Evolutionary conservation across 257 asterid genomes (phyloP), one percentile per base, ranked within the genome.

Genomic region (Nicotiana undulata): DNA sequence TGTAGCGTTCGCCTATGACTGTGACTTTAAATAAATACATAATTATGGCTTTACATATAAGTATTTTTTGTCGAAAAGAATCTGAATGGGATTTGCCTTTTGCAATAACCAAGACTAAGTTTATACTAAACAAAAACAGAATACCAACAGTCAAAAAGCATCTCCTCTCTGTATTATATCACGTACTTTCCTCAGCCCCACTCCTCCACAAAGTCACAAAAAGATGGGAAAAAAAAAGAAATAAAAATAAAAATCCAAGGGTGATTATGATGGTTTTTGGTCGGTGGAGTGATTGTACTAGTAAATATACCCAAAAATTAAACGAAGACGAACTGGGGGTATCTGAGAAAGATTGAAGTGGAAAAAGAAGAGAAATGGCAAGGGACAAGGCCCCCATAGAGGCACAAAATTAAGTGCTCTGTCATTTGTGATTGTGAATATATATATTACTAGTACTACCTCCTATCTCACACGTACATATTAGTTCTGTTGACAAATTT

Each of bases 71-170:
- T 9, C 5, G 51, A 32, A 13, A 9, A 83, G 85, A 81, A 84
- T 84, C 83, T 81, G 74, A 29, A 1, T 80, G 65, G 68, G 12
- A 49, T 81, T 81, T 78, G 67, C 85, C 85, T 84, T 84, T 84
- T 72, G 61, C 85, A 72, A 79, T 61, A 70, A 24, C 85, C 87
- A 32, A 84, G 83, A 77, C 28, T 81, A 37, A 46, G 22, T 61
- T 53, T 51, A 79, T 16, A 37, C 79, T n/a, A 80, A 34, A 70
- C 64, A 72, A 80, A 34, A 60, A n/a, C 49, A 76, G 56, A 11
- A 82, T 15, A 80, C 72, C 52, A 80, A 75, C 81, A 82, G 85
- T 85, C 68, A 81, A 81, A 32, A 74, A 85, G 76, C 76, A 67
- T 67, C 76, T 37, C 37, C 63, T 7, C 61, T 20, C 63, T 56